A percentile compares a stretch with the other conserved stretches of the same genome.
These are phyloP conservation scores for Globisporangium emineosum DNA, from an alignment of 352 stramenopile genomes.

Conservation along the genomic window DNA sequence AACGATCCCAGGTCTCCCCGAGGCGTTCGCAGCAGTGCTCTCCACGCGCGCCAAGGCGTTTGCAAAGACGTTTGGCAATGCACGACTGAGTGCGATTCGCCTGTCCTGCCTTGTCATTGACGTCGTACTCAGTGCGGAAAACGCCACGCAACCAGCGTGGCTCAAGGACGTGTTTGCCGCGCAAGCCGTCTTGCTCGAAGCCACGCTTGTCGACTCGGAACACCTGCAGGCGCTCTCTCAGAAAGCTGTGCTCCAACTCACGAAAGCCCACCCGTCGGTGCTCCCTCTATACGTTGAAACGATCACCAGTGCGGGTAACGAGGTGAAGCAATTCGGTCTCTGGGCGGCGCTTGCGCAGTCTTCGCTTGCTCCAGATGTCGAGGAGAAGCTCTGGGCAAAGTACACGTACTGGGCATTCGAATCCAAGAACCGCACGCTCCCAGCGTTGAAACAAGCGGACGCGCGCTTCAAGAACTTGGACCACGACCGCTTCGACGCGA, in stretches of 20 bases:
- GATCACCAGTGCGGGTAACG: constrained; percentile 23
- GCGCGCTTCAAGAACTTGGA: constrained; percentile 50
- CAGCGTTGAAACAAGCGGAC: constrained; percentile 36
- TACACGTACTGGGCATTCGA: constrained; percentile 81
- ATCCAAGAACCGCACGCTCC: constrained; percentile 53
- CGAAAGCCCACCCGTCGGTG: constrained; percentile 42
- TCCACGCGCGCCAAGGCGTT: constrained; percentile 30
- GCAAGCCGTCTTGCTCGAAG: constrained; percentile 58
- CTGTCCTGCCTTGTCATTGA: constrained; percentile 59
- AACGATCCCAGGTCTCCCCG: constrained; percentile 39
- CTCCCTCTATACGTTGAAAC: constrained; percentile 38
- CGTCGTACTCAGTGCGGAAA: constrained; percentile 17
- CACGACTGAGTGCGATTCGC: constrained; percentile 51
- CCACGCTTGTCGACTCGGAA: constrained; percentile 42
- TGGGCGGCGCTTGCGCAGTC: constrained; percentile 51
- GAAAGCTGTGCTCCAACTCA: constrained; percentile 40
- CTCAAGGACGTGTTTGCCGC: constrained; percentile 39
- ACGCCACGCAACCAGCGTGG: constrained; percentile 28
- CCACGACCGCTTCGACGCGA: constrained; percentile 56
- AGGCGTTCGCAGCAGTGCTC: constrained; percentile 52
- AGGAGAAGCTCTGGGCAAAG: constrained; percentile 47
- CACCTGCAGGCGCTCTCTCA: constrained; percentile 41
- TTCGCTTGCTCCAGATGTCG: constrained; percentile 24
- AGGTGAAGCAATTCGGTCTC: constrained; percentile 60
- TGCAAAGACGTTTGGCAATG: constrained; percentile 49